Evolutionary conservation across 495 filamentous ascomycete genomes (phyloP).

Genomic region (Penicillium coprophilum): DNA sequence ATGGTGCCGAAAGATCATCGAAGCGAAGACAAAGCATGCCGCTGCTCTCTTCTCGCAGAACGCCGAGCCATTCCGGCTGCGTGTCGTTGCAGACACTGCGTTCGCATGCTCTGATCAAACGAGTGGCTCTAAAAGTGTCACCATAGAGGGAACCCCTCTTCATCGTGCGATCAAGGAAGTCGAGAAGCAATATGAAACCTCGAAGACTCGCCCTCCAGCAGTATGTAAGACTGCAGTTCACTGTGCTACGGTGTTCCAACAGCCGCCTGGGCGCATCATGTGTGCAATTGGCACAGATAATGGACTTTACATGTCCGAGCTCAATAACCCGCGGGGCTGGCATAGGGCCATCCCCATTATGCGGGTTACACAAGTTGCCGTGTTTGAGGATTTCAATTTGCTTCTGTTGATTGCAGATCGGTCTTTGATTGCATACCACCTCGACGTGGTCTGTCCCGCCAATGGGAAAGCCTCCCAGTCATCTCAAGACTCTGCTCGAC

Average conservation of each 20-base stretch:
- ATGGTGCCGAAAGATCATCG: constrained; percentile 91
- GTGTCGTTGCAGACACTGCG: constrained; percentile 87
- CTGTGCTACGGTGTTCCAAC: constrained; percentile 86
- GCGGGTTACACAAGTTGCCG: constrained; percentile 87
- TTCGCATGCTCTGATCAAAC: constrained; percentile 77
- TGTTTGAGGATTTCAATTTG: constrained; percentile 92
- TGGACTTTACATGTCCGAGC: constrained; percentile 85
- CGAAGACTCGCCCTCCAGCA: constrained; percentile 65
- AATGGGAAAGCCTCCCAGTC: constrained; percentile 59
- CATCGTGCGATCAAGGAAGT: constrained; percentile 89
- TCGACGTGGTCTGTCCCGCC: constrained; percentile 81
- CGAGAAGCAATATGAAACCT: constrained; percentile 65
- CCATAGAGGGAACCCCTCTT: constrained; percentile 84
- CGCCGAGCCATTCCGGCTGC: constrained; percentile 90
- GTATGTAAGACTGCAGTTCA: constrained; percentile 84
- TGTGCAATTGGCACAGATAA: constrained; percentile 94
- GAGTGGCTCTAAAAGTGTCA: constrained; percentile 52
- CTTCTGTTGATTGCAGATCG: constrained; percentile 89
- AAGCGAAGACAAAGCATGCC: constrained; percentile 92
- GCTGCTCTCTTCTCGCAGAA: constrained; percentile 86
- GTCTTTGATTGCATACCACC: constrained; percentile 87
- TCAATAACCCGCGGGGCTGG: constrained; percentile 87
- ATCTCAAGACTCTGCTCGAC: constrained; percentile 58
- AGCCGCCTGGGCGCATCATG: constrained; percentile 74
- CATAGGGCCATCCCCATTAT: constrained; percentile 69